Percentiles rank a stretch among this genome's conserved stretches.
Conservation (phyloP, 352 stramenopile genomes). For the Phytopythium oedochilum region DNA sequence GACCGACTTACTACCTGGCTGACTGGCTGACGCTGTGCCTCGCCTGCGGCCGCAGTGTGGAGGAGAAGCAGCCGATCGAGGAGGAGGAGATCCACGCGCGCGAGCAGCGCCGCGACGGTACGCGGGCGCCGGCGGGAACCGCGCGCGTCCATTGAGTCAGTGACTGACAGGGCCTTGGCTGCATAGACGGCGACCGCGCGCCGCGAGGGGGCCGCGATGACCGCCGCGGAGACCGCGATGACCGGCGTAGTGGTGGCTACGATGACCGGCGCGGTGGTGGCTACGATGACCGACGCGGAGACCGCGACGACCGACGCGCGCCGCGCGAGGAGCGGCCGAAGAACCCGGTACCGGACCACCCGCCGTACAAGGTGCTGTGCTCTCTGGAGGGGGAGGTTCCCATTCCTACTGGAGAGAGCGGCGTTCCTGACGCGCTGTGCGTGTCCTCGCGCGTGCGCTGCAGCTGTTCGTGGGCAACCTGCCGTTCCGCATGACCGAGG, state of each 20-base stretch:
- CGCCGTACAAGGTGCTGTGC: slow-evolving; percentile 65
- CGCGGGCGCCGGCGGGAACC: too few relatives aligned
- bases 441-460: background rate
- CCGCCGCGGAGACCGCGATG: slow-evolving; percentile 9
- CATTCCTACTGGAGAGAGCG: background rate
- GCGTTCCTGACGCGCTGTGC: too few relatives aligned
- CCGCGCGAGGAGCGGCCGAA: slow-evolving; percentile 45
- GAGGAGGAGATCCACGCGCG: slow-evolving; percentile 32
- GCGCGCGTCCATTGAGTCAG: background rate
- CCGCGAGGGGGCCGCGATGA: slow-evolving; percentile 15
- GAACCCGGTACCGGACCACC: slow-evolving; percentile 70
- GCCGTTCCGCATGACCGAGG: slow-evolving; percentile 57
- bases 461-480: slow-evolving; percentile 83
- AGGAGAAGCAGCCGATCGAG: slow-evolving; percentile 27
- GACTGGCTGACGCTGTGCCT: too few relatives aligned
- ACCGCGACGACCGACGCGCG: slow-evolving; percentile 5
- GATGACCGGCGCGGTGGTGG: slow-evolving; percentile 17
- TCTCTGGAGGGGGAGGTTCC: background rate
- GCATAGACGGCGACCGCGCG: background rate
- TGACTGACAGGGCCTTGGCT: background rate
- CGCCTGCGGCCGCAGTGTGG: slow-evolving; percentile 13
- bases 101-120: slow-evolving; percentile 25
- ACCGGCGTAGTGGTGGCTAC: slow-evolving; percentile 20
- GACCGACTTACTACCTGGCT: background rate
- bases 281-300: slow-evolving; percentile 17